These are phyloP conservation scores for Lipomyces sp. DNA, from an alignment of 805 yeast genomes.

Conservation along the genomic window DNA sequence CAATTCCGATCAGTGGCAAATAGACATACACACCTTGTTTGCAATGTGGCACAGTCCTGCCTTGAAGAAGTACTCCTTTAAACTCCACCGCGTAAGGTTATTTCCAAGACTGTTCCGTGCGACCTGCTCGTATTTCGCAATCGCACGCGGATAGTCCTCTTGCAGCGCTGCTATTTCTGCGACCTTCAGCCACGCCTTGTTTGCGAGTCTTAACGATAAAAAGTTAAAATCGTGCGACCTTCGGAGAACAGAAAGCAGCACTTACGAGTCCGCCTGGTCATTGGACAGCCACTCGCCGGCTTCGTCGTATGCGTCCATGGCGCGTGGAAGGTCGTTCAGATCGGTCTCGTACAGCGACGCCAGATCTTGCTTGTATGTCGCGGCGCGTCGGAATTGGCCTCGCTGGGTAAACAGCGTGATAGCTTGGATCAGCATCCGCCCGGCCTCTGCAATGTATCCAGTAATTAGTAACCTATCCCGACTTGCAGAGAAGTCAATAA, in stretches of 20 bases:
- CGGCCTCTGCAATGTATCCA: conserved; percentile 51
- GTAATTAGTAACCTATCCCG: neutral
- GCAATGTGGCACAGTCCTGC: conserved; percentile 80
- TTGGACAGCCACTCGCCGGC: conserved; percentile 96
- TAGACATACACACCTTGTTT: conserved; percentile 41
- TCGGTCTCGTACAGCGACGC: conserved; percentile 82
- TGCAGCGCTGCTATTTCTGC: conserved; percentile 82
- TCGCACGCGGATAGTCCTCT: conserved; percentile 73
- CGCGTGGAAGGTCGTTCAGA: conserved; percentile 61
- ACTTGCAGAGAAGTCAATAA: no score
- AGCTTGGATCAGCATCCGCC: conserved; percentile 70
- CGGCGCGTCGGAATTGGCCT: conserved; percentile 96
- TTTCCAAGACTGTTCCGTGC: conserved; percentile 73
- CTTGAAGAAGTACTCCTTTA: conserved; percentile 88
- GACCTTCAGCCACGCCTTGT: conserved; percentile 80
- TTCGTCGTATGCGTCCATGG: conserved; percentile 75
- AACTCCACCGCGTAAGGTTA: conserved; percentile 78
- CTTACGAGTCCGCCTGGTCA: conserved; percentile 81
- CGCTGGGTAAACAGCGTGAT: conserved; percentile 77
- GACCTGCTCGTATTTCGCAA: conserved; percentile 70
- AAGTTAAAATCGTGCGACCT: neutral
- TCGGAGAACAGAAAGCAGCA: neutral
- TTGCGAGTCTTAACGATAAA: conserved; percentile 47
- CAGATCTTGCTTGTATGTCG: conserved; percentile 86
- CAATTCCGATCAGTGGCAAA: no score